A percentile compares a stretch with the other conserved stretches of the same genome.
phyloP scores from a whole-genome alignment of 202 grass and related monocot species.

The Dendrocalamus latiflorus region DNA sequence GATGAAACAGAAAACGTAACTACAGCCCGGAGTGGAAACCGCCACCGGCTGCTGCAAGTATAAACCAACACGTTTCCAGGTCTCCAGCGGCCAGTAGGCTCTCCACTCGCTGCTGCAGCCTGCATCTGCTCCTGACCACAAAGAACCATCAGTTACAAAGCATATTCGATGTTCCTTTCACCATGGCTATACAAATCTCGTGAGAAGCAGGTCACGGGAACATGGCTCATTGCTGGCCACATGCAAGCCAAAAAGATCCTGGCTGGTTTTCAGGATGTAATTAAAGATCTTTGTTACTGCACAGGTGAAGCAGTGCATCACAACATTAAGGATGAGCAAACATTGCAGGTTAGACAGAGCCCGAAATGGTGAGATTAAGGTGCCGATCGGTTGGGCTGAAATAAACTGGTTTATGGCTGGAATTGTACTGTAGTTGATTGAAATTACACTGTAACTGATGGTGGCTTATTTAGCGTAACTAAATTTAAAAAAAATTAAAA shows the following conservation, averaged over 20 bases:
- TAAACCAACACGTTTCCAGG: background rate
- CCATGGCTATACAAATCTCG: background rate
- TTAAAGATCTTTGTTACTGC: background rate
- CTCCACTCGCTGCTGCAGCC: background rate
- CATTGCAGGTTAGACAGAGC: background rate
- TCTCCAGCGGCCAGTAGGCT: background rate
- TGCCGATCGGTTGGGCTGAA: too few relatives aligned
- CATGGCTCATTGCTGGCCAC: conserved; percentile 6
- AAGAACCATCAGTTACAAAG: background rate
- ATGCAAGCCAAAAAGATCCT: conserved; percentile 19
- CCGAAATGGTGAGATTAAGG: background rate
- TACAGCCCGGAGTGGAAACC: background rate
- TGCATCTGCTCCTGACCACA: conserved; percentile 6
- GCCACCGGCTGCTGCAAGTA: too few relatives aligned
- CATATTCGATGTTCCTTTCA: conserved; percentile 17
- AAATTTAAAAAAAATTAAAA: too few relatives aligned
- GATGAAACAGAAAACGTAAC: too few relatives aligned
- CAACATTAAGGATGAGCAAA: background rate
- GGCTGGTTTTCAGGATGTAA: background rate
- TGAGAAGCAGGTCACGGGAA: background rate
- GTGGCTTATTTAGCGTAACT: too few relatives aligned
- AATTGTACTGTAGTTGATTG: too few relatives aligned
- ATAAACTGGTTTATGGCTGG: too few relatives aligned
- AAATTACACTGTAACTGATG: too few relatives aligned
- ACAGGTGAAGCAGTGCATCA: background rate